These are phyloP conservation scores for Penicillium odoratum DNA, from an alignment of 495 filamentous ascomycete genomes.

Conservation along the genomic window DNA sequence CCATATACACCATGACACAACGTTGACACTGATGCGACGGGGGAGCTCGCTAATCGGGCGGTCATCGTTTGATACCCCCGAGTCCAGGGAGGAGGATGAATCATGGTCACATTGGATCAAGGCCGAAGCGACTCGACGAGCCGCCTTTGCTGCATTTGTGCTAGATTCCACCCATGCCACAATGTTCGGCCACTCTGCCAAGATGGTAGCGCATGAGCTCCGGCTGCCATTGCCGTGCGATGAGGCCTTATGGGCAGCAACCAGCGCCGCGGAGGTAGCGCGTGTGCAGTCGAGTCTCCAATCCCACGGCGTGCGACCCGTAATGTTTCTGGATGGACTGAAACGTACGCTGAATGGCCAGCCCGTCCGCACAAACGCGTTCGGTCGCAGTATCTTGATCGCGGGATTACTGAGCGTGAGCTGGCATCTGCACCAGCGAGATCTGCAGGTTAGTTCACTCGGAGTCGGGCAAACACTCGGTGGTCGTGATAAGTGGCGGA, in stretches of 20 bases:
- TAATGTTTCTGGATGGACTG: conserved; percentile 87
- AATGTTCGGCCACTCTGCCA: conserved; percentile 97
- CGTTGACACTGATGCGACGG: conserved; percentile 90
- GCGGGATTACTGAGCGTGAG: conserved; percentile 88
- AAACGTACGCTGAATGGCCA: conserved; percentile 88
- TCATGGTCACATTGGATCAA: conserved; percentile 98
- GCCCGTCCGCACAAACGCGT: conserved; percentile 86
- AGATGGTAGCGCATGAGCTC: conserved; percentile 97
- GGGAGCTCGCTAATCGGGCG: conserved; percentile 91
- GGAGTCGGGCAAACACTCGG: conserved; percentile 78
- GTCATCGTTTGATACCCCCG: conserved; percentile 83
- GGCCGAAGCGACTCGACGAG: conserved; percentile 84
- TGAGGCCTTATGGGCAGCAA: conserved; percentile 90
- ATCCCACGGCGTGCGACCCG: conserved; percentile 80
- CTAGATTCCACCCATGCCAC: conserved; percentile 95
- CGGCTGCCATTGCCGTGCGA: conserved; percentile 90
- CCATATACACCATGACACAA: conserved; percentile 96
- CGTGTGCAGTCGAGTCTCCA: conserved; percentile 80
- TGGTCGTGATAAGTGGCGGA: conserved; percentile 90
- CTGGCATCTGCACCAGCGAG: conserved; percentile 98
- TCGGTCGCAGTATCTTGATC: conserved; percentile 95
- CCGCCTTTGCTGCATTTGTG: conserved; percentile 92
- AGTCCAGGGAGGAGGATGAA: conserved; percentile 81
- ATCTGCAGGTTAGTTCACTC: conserved; percentile 89
- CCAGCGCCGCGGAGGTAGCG: conserved; percentile 82